Base-by-base conservation (phyloP, 306 rosid species). In the Quercus gilva region DNA sequence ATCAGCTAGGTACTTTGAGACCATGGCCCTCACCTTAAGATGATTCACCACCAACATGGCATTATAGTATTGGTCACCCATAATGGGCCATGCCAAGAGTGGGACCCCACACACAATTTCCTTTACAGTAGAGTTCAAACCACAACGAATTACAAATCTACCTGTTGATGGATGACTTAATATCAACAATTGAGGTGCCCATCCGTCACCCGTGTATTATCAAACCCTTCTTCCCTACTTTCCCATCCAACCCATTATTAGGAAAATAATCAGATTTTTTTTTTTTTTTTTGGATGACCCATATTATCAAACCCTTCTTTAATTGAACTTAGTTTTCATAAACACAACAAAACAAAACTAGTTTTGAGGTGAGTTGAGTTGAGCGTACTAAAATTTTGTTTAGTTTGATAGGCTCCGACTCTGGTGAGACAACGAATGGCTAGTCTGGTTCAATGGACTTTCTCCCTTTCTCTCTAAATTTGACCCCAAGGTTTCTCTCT, bases 171-270 rank as follows among this genome's bases (percentile, higher is more conserved):
- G 87, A 33, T 90, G 95, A 61, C 92, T 92, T 68, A 92, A 86
- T 52, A 92, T 90, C 80, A 90, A 6, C 52, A 92, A 31, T 8
- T 90, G 93, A 14, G 97, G 95, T 2, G 95, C 97, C 95, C 95
- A 5, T 5, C 7, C 41, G 8, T 35, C 41, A 92, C 0, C 90
- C 93, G 2, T 73, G 31, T 81, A 90, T 89, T 59, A 90, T 85
- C 89, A 92, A 18, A 19, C 93, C 93, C 25, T 86, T 82, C 4
- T 65, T 55, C 18, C 92, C 88, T 6, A 88, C 88, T 33, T 55
- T 74, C 2, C 17, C 15, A 0, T 84, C 86, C 45, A 90, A 58
- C 20, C 79, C 94, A 3, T 81, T 37, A 37, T 37, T 79, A 11
- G 90, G 91, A 63, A 74, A 86, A 80, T 86, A 84, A 0, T 80